Evolutionary conservation across 192 early-diverging fungal species (phyloP), one percentile per base, ranked within the genome.

Genomic region (Paraglomus occultum): DNA sequence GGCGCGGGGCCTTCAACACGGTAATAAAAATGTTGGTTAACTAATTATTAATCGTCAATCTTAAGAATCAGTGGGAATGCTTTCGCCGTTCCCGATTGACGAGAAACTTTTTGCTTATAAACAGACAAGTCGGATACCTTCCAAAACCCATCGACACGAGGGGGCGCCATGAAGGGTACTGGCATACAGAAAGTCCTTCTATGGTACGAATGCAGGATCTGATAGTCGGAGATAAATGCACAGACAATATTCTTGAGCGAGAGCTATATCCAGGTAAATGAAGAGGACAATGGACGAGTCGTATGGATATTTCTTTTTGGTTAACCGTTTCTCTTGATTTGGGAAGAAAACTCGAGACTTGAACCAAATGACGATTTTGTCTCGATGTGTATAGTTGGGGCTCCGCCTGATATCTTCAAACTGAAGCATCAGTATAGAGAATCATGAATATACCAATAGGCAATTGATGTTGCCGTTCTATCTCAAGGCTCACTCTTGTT

Each of bases 131-230:
- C 73, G 1, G 71, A 78, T 18, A 73, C 80, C 31, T 31, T 3
- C 5, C 79, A 82, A 52, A 79, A 73, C 17, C 44, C 83, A 6
- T 67, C 72, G 18, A 75, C 94, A 97, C 72, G 92, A 92, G 60
- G 95, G 97, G 39, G 82, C 86, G 45, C 86, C 89, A 12, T 83
- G 85, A 0, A 82, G 2, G 79, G 80, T 0, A 84, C 90, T 47
- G 86, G 92, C 17, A 80, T 76, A 4, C 97, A 96, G 73, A 87
- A 94, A 49, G 85, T 92, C 0, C 91, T 95, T 75, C 90, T 95
- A 73, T 99, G 97, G 97, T 94, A 92, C 74, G 87, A 76, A 91
- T 97, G 38, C 97, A 95, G 67, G 97, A 99, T 76, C 79, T 99
- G 57, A 84, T 91, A 60, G 94, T 96, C 5, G 92, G 91, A 92